Percentiles rank a stretch among this genome's conserved stretches.
Conservation (phyloP, 257 asterid species). For the Lycium barbarum region DNA sequence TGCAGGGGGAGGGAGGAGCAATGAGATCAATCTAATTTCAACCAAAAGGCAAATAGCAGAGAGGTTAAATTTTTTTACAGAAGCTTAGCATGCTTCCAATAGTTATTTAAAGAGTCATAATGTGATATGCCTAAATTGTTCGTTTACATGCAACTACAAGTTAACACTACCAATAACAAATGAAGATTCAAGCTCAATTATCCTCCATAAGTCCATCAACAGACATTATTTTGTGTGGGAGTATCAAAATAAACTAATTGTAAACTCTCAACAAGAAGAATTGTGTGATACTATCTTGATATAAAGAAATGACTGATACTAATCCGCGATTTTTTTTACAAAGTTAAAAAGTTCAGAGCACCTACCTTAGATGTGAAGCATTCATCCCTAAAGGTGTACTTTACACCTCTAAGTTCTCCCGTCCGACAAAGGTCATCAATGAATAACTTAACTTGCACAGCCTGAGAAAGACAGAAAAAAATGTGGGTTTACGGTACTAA, state of each 20-base stretch:
- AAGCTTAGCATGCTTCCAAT: background rate
- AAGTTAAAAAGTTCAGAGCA: slow-evolving; percentile 11
- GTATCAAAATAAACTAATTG: background rate
- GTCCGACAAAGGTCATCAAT: slow-evolving; percentile 69
- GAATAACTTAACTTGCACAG: slow-evolving; percentile 67
- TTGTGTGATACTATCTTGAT: background rate
- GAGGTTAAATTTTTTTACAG: background rate
- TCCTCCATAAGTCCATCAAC: background rate
- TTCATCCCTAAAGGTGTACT: slow-evolving; percentile 85
- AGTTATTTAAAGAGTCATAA: background rate
- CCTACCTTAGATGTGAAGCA: slow-evolving; percentile 82
- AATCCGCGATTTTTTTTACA: background rate
- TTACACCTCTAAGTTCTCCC: slow-evolving; percentile 72
- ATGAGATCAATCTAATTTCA: background rate
- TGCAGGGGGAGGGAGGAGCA: background rate
- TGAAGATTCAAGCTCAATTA: background rate
- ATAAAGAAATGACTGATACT: background rate
- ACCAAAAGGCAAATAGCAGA: background rate
- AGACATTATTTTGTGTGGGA: background rate
- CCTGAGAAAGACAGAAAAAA: slow-evolving; percentile 49
- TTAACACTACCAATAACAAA: background rate
- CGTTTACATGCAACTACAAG: background rate
- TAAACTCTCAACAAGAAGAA: background rate
- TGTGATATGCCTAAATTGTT: background rate
- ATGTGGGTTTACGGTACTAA: slow-evolving; percentile 16